phyloP scores from a whole-genome alignment of 192 early-diverging fungal species.

The Phycomyces nitens region DNA sequence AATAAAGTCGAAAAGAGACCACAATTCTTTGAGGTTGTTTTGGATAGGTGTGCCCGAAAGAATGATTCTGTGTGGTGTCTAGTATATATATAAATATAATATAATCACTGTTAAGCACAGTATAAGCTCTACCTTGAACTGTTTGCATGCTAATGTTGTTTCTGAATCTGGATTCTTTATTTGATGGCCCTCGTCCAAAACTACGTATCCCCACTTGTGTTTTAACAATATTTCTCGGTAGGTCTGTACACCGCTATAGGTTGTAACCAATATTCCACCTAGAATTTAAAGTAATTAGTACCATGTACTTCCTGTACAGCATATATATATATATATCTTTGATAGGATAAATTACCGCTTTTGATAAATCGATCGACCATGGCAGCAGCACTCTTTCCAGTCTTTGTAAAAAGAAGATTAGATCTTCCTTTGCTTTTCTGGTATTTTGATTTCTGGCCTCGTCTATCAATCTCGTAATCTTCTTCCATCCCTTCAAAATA shows the following conservation, averaged over 20 bases:
- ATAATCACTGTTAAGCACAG: neutral
- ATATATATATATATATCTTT: too few relatives aligned
- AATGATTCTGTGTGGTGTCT: constrained; percentile 70
- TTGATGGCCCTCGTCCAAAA: constrained; percentile 96
- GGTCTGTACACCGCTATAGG: constrained; percentile 77
- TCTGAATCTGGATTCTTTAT: constrained; percentile 94
- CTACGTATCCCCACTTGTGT: constrained; percentile 78
- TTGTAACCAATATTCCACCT: constrained; percentile 86
- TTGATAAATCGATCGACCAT: constrained; percentile 43
- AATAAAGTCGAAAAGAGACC: constrained; percentile 79
- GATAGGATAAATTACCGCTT: constrained; percentile 18
- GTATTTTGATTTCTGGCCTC: constrained; percentile 11
- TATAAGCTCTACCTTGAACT: constrained; percentile 39
- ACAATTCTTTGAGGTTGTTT: constrained; percentile 76
- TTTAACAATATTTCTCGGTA: constrained; percentile 67
- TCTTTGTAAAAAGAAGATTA: constrained; percentile 19
- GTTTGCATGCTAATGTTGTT: constrained; percentile 70
- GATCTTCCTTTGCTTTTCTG: constrained; percentile 2
- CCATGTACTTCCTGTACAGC: too few relatives aligned
- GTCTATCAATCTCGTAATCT: constrained; percentile 25
- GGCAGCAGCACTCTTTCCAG: constrained; percentile 41
- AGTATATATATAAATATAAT: constrained; percentile 2
- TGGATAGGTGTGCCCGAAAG: constrained; percentile 81
- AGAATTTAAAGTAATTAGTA: neutral
- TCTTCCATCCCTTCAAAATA: constrained; percentile 7